Evolutionary conservation across 2,329 filamentous ascomycete species (phyloP).

Genomic region (Myrmaecium sp.): DNA sequence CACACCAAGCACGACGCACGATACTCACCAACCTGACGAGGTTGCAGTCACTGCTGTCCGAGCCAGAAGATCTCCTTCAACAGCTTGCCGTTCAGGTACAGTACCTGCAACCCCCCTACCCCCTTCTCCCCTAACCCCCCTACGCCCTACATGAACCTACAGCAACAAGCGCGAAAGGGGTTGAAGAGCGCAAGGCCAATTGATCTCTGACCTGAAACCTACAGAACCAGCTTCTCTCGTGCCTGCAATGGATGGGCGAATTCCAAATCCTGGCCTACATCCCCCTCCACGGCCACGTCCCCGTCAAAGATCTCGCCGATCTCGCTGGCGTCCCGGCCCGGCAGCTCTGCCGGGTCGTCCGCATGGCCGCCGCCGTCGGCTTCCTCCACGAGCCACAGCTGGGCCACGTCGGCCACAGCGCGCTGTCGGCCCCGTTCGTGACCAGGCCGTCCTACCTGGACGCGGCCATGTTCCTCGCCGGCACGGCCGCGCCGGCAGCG

Average conservation of each 20-base stretch:
- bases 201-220: slow-evolving; percentile 1
- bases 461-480: slow-evolving; percentile 23
- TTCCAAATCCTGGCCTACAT: slow-evolving; percentile 29
- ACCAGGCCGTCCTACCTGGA: slow-evolving; percentile 18
- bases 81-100: slow-evolving; percentile 9
- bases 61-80: slow-evolving; percentile 12
- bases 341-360: slow-evolving; percentile 20
- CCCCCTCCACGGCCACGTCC: slow-evolving; percentile 20
- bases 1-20: slow-evolving; percentile 4
- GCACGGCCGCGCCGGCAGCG: slow-evolving; percentile 17
- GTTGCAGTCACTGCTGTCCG: slow-evolving; percentile 17
- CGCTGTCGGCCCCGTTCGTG: slow-evolving; percentile 22
- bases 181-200: not conserved
- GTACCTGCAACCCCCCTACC: too few relatives aligned
- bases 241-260: slow-evolving; percentile 27
- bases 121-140: too few relatives aligned
- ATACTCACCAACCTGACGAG: slow-evolving; percentile 3
- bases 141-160: too few relatives aligned
- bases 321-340: slow-evolving; percentile 22
- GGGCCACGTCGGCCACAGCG: slow-evolving; percentile 20
- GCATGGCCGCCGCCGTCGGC: slow-evolving; percentile 8
- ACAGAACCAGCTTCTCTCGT: slow-evolving; percentile 19
- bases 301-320: slow-evolving; percentile 25
- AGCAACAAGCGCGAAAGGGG: too few relatives aligned
- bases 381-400: slow-evolving; percentile 6